These are phyloP conservation scores for Sporisorium sorghi DNA, from an alignment of 1,284 basidiomycete genomes.

Conservation along the genomic window DNA sequence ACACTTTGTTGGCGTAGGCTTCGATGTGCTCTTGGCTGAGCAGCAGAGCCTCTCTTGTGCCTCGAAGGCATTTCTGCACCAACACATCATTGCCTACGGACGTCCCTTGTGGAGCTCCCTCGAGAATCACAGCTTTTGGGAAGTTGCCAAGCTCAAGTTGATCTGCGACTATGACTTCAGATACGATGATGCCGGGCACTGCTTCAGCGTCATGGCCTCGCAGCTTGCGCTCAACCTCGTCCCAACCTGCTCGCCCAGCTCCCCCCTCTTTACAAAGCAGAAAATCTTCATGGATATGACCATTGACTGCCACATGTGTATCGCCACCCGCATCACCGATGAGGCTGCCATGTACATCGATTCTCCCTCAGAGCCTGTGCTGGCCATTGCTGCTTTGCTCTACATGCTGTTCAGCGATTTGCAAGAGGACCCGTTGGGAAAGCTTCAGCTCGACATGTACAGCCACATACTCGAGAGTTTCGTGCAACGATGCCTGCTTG, in stretches of 20 bases:
- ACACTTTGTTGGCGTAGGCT: slow-evolving; percentile 15
- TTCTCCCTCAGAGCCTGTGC: slow-evolving; percentile 19
- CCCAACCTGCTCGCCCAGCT: neutral
- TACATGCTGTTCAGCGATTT: slow-evolving; percentile 7
- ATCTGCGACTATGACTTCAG: neutral
- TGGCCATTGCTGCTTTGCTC: slow-evolving; percentile 21
- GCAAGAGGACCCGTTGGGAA: neutral
- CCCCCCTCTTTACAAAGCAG: neutral
- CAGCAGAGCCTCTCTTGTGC: slow-evolving; percentile 1
- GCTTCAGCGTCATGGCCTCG: slow-evolving; percentile 17
- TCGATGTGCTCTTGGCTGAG: slow-evolving; percentile 13
- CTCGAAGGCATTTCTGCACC: neutral
- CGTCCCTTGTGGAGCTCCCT: slow-evolving; percentile 25
- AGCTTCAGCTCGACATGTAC: slow-evolving; percentile 1
- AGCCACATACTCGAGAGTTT: slow-evolving; percentile 5
- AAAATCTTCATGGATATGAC: neutral
- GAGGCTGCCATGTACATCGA: neutral
- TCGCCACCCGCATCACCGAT: neutral
- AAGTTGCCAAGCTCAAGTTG: neutral
- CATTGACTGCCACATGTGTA: slow-evolving; percentile 27
- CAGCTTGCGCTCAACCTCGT: slow-evolving; percentile 10
- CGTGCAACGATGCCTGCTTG: slow-evolving; percentile 1
- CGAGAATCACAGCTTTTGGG: slow-evolving; percentile 2
- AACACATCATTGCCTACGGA: slow-evolving; percentile 20
- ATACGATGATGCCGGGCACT: neutral